Conservation (phyloP, 306 rosid species). For the Cucumis hystrix region DNA sequence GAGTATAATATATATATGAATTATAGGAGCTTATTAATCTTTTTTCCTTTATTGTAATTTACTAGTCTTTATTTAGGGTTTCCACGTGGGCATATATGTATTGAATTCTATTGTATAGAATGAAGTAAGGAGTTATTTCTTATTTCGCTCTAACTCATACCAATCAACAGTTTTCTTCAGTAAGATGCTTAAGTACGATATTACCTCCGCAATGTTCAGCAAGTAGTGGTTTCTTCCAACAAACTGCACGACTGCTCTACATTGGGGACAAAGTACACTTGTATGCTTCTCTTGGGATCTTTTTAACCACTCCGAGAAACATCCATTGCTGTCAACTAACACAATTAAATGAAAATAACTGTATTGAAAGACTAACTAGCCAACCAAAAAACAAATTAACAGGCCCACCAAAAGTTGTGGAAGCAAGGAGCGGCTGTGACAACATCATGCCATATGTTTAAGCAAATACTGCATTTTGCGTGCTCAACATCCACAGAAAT, state of each 20-base stretch:
- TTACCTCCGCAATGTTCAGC: slow-evolving; percentile 44
- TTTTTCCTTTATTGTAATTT: too few relatives aligned
- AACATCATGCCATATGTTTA: slow-evolving; percentile 84
- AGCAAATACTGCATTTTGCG: slow-evolving; percentile 89
- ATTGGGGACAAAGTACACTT: slow-evolving; percentile 79
- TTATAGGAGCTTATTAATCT: too few relatives aligned
- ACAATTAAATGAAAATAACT: slow-evolving; percentile 3
- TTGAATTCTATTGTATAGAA: too few relatives aligned
- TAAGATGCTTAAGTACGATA: slow-evolving; percentile 13
- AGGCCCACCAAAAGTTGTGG: slow-evolving; percentile 77
- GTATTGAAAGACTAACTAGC: slow-evolving; percentile 10
- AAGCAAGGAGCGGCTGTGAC: slow-evolving; percentile 89
- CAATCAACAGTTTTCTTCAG: not conserved
- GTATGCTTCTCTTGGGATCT: slow-evolving; percentile 58
- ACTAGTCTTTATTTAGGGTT: too few relatives aligned
- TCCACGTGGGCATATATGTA: too few relatives aligned
- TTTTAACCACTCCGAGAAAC: slow-evolving; percentile 91
- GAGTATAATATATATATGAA: too few relatives aligned
- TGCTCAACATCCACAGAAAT: slow-evolving; percentile 60
- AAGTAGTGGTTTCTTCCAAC: slow-evolving; percentile 88
- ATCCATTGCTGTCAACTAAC: slow-evolving; percentile 59
- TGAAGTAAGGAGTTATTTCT: too few relatives aligned
- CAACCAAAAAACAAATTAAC: not conserved
- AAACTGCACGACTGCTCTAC: slow-evolving; percentile 76
- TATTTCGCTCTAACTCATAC: not conserved